Conservation (phyloP, 495 filamentous ascomycete species). For the Penicillium lagena region DNA sequence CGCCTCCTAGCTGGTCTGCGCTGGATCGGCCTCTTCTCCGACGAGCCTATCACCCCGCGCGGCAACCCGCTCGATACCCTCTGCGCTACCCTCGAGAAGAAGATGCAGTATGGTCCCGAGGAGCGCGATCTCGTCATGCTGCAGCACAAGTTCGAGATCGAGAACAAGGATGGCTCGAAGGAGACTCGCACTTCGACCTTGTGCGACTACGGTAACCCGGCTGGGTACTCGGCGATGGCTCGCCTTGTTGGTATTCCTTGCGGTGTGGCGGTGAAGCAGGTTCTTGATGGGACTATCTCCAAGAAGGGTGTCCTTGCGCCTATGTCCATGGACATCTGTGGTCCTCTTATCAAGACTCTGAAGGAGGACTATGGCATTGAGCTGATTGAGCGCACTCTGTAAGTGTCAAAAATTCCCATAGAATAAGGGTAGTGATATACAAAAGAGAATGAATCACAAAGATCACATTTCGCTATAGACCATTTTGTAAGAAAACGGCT, state of each 20-base stretch:
- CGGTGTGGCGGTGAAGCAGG: conserved; percentile 65
- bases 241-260: conserved; percentile 67
- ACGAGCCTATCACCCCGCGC: conserved; percentile 62
- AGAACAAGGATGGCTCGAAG: conserved; percentile 66
- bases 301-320: conserved; percentile 68
- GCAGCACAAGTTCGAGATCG: conserved; percentile 90
- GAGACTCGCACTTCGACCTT: conserved; percentile 79
- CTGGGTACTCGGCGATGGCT: conserved; percentile 86
- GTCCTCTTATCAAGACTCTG: conserved; percentile 57
- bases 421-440: conserved; percentile 2
- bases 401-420: conserved; percentile 5
- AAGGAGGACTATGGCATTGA: conserved; percentile 57
- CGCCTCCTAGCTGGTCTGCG: conserved; percentile 70
- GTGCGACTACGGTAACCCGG: conserved; percentile 76
- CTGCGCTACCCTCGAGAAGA: conserved; percentile 82
- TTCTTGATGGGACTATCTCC: conserved; percentile 70
- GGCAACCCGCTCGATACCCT: conserved; percentile 85
- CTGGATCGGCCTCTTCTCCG: conserved; percentile 86
- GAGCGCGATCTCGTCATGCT: conserved; percentile 87
- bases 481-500: neutral
- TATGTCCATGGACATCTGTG: conserved; percentile 65
- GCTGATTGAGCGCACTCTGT: conserved; percentile 36
- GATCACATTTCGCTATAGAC: conserved; percentile 1
- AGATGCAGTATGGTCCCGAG: conserved; percentile 79
- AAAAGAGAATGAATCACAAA: conserved; percentile 13